Conservation (phyloP, 768 basidiomycete species). For the Ramaria sp. region DNA sequence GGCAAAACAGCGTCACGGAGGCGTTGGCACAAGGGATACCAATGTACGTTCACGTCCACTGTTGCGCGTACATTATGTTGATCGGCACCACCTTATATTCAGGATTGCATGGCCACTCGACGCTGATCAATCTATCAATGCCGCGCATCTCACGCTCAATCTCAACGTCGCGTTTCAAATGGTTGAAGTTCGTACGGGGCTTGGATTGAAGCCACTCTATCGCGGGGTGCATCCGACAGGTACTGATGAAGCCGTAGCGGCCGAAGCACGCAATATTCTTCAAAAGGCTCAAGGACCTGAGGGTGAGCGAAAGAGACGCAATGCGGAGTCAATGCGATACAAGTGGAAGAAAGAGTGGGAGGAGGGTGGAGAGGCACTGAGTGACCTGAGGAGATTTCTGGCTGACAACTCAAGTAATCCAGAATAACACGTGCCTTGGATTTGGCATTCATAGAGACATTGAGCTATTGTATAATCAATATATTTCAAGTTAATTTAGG, state of each 20-base stretch:
- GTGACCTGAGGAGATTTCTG: neutral
- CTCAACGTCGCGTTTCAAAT: constrained; percentile 10
- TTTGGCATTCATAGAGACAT: too few relatives aligned
- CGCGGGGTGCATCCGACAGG: constrained; percentile 13
- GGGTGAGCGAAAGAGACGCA: constrained; percentile 16
- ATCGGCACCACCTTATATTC: neutral
- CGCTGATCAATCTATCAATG: constrained; percentile 16
- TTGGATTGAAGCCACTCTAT: constrained; percentile 11
- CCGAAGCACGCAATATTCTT: constrained; percentile 14
- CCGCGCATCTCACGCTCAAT: constrained; percentile 13
- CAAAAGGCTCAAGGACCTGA: constrained; percentile 15
- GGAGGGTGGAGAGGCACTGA: constrained; percentile 2
- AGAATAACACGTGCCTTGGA: too few relatives aligned
- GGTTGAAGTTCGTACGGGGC: constrained; percentile 15
- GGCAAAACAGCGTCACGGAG: too few relatives aligned
- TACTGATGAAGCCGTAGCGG: constrained; percentile 14
- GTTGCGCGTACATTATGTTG: constrained; percentile 14
- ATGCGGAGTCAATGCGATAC: constrained; percentile 8
- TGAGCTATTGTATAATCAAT: too few relatives aligned
- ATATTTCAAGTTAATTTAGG: too few relatives aligned
- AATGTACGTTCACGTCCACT: constrained; percentile 16
- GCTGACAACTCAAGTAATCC: neutral
- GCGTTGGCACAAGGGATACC: too few relatives aligned
- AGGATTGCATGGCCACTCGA: constrained; percentile 20
- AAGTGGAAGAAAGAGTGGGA: neutral